A percentile compares a stretch with the other conserved stretches of the same genome.
These are phyloP conservation scores for Coniosporium tulheliwenetii DNA, from an alignment of 2,329 filamentous ascomycete genomes.

Conservation along the genomic window DNA sequence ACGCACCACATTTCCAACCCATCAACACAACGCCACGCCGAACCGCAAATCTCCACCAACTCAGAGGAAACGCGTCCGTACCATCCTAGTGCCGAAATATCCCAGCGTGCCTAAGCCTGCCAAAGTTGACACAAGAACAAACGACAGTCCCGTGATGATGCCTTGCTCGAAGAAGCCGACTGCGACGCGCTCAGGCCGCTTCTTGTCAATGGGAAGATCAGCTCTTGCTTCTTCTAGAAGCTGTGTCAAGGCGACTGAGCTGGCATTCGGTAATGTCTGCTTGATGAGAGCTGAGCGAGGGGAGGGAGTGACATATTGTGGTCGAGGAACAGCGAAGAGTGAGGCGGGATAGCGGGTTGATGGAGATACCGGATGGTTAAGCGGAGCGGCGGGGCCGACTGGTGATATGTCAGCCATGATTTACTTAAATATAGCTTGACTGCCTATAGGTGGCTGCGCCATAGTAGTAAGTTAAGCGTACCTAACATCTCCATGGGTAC, in stretches of 20 bases:
- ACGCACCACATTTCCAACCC: too few relatives aligned
- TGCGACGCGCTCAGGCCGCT: conserved; percentile 16
- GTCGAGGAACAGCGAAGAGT: conserved; percentile 29
- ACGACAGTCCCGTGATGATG: conserved; percentile 18
- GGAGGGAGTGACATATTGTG: conserved; percentile 18
- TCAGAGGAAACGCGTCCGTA: not conserved
- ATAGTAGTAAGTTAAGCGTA: conserved; percentile 6
- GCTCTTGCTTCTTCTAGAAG: conserved; percentile 7
- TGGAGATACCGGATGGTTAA: conserved; percentile 11
- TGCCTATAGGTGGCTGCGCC: too few relatives aligned
- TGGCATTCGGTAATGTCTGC: conserved; percentile 6
- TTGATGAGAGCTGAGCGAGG: conserved; percentile 10
- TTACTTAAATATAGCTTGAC: not conserved
- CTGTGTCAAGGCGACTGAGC: conserved; percentile 5
- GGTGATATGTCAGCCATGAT: not conserved
- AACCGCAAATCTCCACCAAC: too few relatives aligned
- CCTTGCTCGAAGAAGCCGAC: conserved; percentile 36
- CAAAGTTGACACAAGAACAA: not conserved
- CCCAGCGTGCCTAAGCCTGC: not conserved
- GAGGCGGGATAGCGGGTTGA: conserved; percentile 23
- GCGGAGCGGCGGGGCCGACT: conserved; percentile 22
- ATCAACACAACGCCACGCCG: too few relatives aligned
- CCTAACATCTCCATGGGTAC: conserved; percentile 38
- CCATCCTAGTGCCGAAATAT: not conserved
- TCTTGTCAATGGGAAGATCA: conserved; percentile 17